Base-by-base conservation (phyloP, 352 stramenopile species). In the Pythium volutum region DNA sequence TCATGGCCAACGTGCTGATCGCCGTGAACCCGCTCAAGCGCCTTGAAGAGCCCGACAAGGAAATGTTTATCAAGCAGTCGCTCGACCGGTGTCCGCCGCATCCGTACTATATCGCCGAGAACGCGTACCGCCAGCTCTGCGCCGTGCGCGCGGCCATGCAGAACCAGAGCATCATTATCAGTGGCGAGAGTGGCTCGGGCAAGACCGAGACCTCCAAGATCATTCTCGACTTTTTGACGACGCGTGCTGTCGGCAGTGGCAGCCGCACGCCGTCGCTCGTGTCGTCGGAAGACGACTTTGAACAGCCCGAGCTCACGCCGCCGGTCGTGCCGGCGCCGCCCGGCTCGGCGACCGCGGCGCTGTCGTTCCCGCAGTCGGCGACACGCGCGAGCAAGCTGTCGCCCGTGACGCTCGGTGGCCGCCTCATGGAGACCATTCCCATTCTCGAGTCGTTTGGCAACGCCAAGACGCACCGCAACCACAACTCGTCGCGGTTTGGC, bases 171-270 rank as follows among this genome's bases (percentile, higher is more conserved):
- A 98, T 98, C 68, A 88, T 98, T 42, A 97, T 98, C 47, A 97
- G 83, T 34, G 95, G 95, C 43, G 95, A 98, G 64, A 96, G 80
- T 23, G 94, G 94, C 12, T 96, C 93, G 4, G 95, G 95, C 45
- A 98, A 98, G 73, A 98, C 95, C 1, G 93, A 98, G 64, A 97
- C 92, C 18, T 97, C 94, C 58, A 98, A 98, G 75, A 96, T 97
- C 72, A 90, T 94, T 29, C 64, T 93, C 38, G 82, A 95, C 54
- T 93, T 95, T 66, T 66, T 95, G 25, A 90, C 87, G 3, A 90
- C 84, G 62, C 75, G 81, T 11, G 85, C 81, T 0, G 73, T 84
- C 8, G 75, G 86, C 64, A 63, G 20, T 11, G 56, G 56, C 2
- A 80, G 73, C 36, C 62, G 66, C 14, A 67, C 75, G 43, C 63